Base-by-base conservation (phyloP, 169 alveolate species). In the Theileria equi region DNA sequence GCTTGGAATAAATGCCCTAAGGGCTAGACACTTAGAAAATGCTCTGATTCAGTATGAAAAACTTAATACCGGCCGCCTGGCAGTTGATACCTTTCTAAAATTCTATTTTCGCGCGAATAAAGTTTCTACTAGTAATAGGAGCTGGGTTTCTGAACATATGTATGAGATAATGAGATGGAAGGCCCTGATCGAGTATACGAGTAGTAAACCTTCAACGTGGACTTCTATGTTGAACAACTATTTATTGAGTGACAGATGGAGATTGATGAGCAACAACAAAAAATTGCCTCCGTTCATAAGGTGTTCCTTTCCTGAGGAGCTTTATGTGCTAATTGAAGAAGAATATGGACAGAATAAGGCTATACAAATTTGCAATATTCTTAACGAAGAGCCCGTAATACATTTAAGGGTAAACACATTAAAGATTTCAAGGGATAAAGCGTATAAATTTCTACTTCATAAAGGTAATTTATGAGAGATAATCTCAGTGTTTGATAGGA, bases 331-430 rank as follows among this genome's bases (percentile, higher is more conserved):
- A 31, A 34, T 90, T 13, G 89, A 81, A 31, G 70, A 79, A 13
- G 77, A 89, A 7, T 83, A 79, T 25, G 95, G 94, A 28, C 81
- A 62, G 16, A 89, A 80, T 34, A 87, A 71, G 65, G 91, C 93
- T 11, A 45, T 84, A 41, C 67, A 80, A n/a, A 79, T 91, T 16
- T 89, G 92, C 89, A 80, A 89, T 25, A 76, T 76, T 11, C 69
- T 91, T 38, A 89, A 89, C 55, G 95, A 91, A 72, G 88, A 83
- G 49, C 93, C 95, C 1, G 88, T 88, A 21, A 83, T 88, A 16
- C 89, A 67, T 57, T 81, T 91, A 40, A 67, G 95, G 6, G 94
- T 88, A 17, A 91, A 91, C 68, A 58, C 82, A 13, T 44, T 73
- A 10, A 63, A 83, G 47, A 61, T 81, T 8, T 70, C 88, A 0